Conservation (phyloP, 2,329 filamentous ascomycete species). For the Neopestalotiopsis rosae region DNA sequence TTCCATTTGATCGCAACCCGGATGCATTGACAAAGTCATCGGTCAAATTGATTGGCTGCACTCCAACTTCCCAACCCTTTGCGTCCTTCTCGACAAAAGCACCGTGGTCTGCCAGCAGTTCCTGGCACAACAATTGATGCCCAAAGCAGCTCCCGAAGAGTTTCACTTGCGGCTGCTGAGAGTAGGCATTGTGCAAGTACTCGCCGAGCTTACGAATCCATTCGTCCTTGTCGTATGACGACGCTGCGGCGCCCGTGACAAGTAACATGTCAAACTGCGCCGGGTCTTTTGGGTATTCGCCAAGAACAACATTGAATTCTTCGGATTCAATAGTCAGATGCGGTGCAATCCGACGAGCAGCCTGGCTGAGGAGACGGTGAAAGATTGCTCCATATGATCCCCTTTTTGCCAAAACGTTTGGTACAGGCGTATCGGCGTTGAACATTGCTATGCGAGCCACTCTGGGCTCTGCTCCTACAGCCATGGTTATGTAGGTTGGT, state of each 20-base stretch:
- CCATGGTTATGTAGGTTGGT: background rate
- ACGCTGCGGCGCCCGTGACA: conserved; percentile 40
- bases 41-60: conserved; percentile 20
- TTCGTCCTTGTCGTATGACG: conserved; percentile 15
- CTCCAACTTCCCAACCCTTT: conserved; percentile 29
- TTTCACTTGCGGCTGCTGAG: conserved; percentile 29
- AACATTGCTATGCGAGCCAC: conserved; percentile 4
- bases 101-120: conserved; percentile 33
- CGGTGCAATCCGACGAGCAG: background rate
- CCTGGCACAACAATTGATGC: conserved; percentile 41
- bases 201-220: conserved; percentile 16
- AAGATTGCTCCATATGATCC: conserved; percentile 2
- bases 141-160: conserved; percentile 46
- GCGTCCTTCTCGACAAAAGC: conserved; percentile 24
- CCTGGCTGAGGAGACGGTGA: background rate
- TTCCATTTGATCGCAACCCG: conserved; percentile 23
- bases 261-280: conserved; percentile 37
- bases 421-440: conserved; percentile 5
- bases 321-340: conserved; percentile 29
- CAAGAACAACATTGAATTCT: conserved; percentile 40
- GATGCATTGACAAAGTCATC: conserved; percentile 22
- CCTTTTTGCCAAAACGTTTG: background rate
- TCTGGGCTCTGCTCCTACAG: background rate
- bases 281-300: conserved; percentile 35
- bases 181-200: conserved; percentile 30